Evolutionary conservation across 768 basidiomycete genomes (phyloP).

Genomic region (Leccinum incarnatum): DNA sequence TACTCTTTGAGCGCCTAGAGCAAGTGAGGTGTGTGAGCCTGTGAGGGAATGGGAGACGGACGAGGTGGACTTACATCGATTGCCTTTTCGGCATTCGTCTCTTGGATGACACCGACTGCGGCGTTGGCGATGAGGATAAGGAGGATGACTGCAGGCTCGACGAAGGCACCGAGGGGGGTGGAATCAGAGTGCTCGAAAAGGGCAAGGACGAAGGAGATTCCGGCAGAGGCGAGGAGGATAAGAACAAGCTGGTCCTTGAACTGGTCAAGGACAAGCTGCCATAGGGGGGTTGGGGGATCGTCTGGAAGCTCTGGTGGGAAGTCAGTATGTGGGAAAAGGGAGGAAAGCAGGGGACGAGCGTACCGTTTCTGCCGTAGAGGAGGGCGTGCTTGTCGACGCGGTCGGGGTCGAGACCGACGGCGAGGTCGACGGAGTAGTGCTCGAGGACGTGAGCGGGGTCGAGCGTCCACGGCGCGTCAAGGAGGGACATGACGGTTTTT

Average conservation of each 20-base stretch:
- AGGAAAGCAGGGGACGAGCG: conserved; percentile 12
- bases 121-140: conserved; percentile 96
- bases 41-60: background rate
- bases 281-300: conserved; percentile 85
- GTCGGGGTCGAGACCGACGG: conserved; percentile 59
- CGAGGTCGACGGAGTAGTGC: conserved; percentile 65
- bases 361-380: conserved; percentile 86
- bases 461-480: conserved; percentile 81
- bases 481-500: conserved; percentile 28
- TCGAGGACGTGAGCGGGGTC: conserved; percentile 66
- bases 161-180: conserved; percentile 78
- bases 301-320: conserved; percentile 77
- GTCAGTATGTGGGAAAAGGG: background rate
- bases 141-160: conserved; percentile 93
- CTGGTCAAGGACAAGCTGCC: conserved; percentile 96
- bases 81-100: conserved; percentile 92
- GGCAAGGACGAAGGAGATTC: conserved; percentile 90
- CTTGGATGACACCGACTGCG: conserved; percentile 96
- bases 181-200: conserved; percentile 77
- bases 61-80: conserved; percentile 74
- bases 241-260: conserved; percentile 99
- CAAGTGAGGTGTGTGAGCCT: background rate
- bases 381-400: conserved; percentile 73
- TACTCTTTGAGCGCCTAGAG: conserved; percentile 91
- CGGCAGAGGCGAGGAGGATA: conserved; percentile 91